Percentiles rank a stretch among this genome's conserved stretches.
These are phyloP conservation scores for Phytophthora pinifolia DNA, from an alignment of 352 stramenopile species.

Conservation along the genomic window DNA sequence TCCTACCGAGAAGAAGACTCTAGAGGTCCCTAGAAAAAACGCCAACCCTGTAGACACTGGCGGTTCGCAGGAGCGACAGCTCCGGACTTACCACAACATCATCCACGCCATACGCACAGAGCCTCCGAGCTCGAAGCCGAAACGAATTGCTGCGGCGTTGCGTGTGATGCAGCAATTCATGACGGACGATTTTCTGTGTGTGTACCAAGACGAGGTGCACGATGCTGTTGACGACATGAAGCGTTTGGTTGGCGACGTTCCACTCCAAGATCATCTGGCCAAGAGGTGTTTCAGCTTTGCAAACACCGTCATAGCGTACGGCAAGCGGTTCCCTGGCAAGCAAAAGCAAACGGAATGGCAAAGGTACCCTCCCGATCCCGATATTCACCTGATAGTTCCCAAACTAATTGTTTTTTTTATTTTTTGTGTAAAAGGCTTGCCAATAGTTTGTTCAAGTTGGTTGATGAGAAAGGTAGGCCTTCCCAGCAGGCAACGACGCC, in stretches of 20 bases:
- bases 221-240: neutral
- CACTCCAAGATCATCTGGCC: constrained; percentile 4
- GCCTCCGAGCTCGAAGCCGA: neutral
- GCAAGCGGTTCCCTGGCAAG: constrained; percentile 9
- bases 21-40: neutral
- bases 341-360: constrained; percentile 9
- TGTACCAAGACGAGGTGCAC: neutral
- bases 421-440: constrained; percentile 9
- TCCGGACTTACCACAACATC: constrained; percentile 10
- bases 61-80: constrained; percentile 2
- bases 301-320: constrained; percentile 9
- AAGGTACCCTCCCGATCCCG: constrained; percentile 8
- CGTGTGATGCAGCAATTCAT: constrained; percentile 19
- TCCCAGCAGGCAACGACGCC: neutral
- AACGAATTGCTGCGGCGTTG: constrained; percentile 17
- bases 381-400: too few species aligned
- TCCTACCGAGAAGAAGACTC: neutral
- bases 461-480: constrained; percentile 1
- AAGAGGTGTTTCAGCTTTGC: constrained; percentile 13
- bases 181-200: constrained; percentile 10
- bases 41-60: neutral
- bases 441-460: neutral
- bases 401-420: neutral
- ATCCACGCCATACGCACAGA: neutral
- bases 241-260: constrained; percentile 15